Percentiles rank a stretch among this genome's conserved stretches.
These are phyloP conservation scores for Pulveroboletus frians DNA, from an alignment of 768 basidiomycete species.

Conservation along the genomic window DNA sequence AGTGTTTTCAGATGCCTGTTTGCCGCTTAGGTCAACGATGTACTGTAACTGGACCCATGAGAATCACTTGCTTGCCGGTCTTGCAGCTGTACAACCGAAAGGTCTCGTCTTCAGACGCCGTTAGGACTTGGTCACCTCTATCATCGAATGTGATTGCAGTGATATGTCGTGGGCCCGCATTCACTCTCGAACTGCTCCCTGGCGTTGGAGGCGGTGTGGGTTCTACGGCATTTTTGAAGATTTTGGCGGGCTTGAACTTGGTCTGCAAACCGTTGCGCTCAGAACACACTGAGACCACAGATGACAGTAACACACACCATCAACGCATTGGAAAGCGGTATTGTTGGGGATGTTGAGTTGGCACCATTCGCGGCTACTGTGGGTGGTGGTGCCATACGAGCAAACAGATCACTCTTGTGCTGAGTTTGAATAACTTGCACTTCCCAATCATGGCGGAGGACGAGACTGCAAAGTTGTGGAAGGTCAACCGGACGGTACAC, in stretches of 20 bases:
- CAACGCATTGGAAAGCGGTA: slow-evolving; percentile 42
- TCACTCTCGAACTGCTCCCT: slow-evolving; percentile 32
- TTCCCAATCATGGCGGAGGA: slow-evolving; percentile 60
- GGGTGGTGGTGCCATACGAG: slow-evolving; percentile 37
- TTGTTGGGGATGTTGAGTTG: slow-evolving; percentile 28
- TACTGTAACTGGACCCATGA: slow-evolving; percentile 12
- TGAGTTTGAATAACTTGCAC: slow-evolving; percentile 52
- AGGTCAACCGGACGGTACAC: slow-evolving; percentile 93
- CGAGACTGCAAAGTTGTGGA: slow-evolving; percentile 88
- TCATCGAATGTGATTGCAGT: slow-evolving; percentile 92
- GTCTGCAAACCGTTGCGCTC: slow-evolving; percentile 36
- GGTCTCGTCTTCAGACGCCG: slow-evolving; percentile 87
- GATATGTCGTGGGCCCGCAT: slow-evolving; percentile 61
- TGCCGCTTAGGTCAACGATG: slow-evolving; percentile 25
- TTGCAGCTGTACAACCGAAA: slow-evolving; percentile 86
- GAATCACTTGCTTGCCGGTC: slow-evolving; percentile 82
- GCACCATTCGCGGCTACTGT: slow-evolving; percentile 33
- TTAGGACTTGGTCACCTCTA: slow-evolving; percentile 79
- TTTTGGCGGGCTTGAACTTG: slow-evolving; percentile 83
- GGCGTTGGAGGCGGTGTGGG: slow-evolving; percentile 45
- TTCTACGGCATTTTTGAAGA: slow-evolving; percentile 78
- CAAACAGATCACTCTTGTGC: slow-evolving; percentile 26
- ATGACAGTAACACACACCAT: slow-evolving; percentile 39
- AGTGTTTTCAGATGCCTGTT: slow-evolving; percentile 68
- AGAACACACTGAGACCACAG: neutral